phyloP scores from a whole-genome alignment of 1,284 basidiomycete species.

The Trichosporon sp. region DNA sequence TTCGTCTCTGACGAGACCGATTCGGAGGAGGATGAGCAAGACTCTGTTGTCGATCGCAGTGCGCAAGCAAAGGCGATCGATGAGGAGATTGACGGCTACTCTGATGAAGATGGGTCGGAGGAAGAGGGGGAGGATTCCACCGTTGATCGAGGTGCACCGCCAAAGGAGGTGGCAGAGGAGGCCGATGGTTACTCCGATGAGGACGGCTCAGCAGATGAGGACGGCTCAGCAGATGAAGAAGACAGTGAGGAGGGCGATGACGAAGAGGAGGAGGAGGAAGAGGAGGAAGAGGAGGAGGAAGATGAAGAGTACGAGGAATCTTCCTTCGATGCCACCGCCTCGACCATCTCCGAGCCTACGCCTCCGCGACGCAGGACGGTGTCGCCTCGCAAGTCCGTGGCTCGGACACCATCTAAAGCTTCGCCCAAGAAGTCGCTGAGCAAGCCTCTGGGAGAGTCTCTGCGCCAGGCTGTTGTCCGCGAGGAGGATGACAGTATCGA shows the following conservation, averaged over 20 bases:
- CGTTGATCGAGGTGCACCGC: conserved; percentile 5
- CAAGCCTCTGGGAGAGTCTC: conserved; percentile 28
- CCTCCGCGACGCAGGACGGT: conserved; percentile 27
- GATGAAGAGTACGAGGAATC: conserved; percentile 39
- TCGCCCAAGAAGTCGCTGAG: not conserved
- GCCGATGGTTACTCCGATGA: conserved; percentile 28
- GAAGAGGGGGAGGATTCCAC: conserved; percentile 22
- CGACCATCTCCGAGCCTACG: conserved; percentile 20
- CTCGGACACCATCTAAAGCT: conserved; percentile 6
- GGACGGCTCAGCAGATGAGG: conserved; percentile 22
- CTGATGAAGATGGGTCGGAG: conserved; percentile 22
- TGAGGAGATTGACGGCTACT: conserved; percentile 25
- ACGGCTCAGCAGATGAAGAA: conserved; percentile 20
- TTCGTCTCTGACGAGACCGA: conserved; percentile 18
- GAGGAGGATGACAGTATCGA: conserved; percentile 31
- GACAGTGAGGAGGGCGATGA: conserved; percentile 25
- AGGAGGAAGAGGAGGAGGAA: conserved; percentile 39
- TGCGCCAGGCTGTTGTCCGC: conserved; percentile 20
- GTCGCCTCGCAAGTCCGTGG: conserved; percentile 7
- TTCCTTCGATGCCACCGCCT: conserved; percentile 23
- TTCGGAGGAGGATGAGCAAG: conserved; percentile 24
- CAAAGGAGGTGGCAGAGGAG: conserved; percentile 5
- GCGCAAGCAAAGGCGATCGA: conserved; percentile 9
- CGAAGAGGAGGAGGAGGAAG: conserved; percentile 20
- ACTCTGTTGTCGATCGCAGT: conserved; percentile 9